These are phyloP conservation scores for Blastomyces emzantsi DNA, from an alignment of 2,329 filamentous ascomycete genomes.

Conservation along the genomic window DNA sequence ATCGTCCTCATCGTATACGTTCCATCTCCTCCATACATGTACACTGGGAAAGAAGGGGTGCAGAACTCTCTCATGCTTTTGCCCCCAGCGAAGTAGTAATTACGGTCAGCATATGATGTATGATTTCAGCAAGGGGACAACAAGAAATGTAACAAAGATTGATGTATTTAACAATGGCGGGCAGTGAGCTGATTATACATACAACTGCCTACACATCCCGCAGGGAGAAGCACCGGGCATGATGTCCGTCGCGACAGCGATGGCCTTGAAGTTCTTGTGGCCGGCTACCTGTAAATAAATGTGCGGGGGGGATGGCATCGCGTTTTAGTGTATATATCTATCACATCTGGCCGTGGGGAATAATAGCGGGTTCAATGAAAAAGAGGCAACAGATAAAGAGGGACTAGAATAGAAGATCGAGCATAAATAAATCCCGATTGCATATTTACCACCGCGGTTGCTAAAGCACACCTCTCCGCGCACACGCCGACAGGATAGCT, in stretches of 20 bases:
- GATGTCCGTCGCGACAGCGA: constrained; percentile 80
- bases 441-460: constrained; percentile 59
- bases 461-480: constrained; percentile 84
- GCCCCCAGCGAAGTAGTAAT: not conserved
- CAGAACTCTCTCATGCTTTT: constrained; percentile 64
- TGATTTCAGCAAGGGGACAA: not conserved
- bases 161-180: too few relatives aligned
- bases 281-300: constrained; percentile 30
- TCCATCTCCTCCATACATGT: constrained; percentile 85
- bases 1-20: constrained; percentile 42
- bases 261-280: constrained; percentile 57
- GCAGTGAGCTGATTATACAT: too few relatives aligned
- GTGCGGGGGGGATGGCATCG: too few relatives aligned
- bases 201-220: constrained; percentile 95
- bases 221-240: constrained; percentile 62
- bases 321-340: not conserved
- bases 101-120: not conserved
- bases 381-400: not conserved
- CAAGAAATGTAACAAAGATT: not conserved
- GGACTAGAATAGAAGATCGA: not conserved
- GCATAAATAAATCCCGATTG: not conserved
- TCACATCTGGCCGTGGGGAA: not conserved
- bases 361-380: not conserved
- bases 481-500: constrained; percentile 91
- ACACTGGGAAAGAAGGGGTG: constrained; percentile 58